Evolutionary conservation across 2,329 filamentous ascomycete genomes (phyloP).

Genomic region (Fusarium domesticum): DNA sequence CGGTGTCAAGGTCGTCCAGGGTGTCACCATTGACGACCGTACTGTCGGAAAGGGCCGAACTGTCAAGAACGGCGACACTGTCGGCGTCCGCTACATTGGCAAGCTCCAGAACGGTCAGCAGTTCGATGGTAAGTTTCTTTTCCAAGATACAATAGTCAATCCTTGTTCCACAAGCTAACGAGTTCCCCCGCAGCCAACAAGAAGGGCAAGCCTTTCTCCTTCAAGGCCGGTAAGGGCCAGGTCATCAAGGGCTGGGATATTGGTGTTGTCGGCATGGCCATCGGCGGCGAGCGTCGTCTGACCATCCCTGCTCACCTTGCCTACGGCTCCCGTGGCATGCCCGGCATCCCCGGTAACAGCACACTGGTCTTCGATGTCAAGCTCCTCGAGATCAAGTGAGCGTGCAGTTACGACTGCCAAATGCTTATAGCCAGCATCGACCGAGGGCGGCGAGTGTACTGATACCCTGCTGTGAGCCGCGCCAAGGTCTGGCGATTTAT

Average conservation of each 20-base stretch:
- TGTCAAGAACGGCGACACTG: slow-evolving; percentile 85
- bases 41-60: slow-evolving; percentile 81
- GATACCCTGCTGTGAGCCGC: slow-evolving; percentile 23
- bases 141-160: neutral
- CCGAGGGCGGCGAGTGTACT: slow-evolving; percentile 19
- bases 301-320: slow-evolving; percentile 83
- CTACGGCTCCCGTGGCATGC: slow-evolving; percentile 80
- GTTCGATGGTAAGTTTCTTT: slow-evolving; percentile 74
- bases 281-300: slow-evolving; percentile 89
- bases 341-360: slow-evolving; percentile 89
- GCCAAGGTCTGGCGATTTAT: slow-evolving; percentile 8
- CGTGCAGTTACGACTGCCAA: slow-evolving; percentile 5
- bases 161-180: slow-evolving; percentile 20
- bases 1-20: slow-evolving; percentile 76
- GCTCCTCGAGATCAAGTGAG: slow-evolving; percentile 78
- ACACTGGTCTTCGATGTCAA: slow-evolving; percentile 90
- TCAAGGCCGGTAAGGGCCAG: slow-evolving; percentile 90
- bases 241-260: slow-evolving; percentile 99
- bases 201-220: slow-evolving; percentile 95
- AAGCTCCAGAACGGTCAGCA: slow-evolving; percentile 93
- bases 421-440: slow-evolving; percentile 11
- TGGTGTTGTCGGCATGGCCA: slow-evolving; percentile 85
- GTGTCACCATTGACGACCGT: slow-evolving; percentile 92
- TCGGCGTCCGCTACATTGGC: slow-evolving; percentile 96
- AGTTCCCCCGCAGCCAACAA: slow-evolving; percentile 77